Base-by-base conservation (phyloP, 805 yeast genomes). In the Metschnikowia hibisci region DNA sequence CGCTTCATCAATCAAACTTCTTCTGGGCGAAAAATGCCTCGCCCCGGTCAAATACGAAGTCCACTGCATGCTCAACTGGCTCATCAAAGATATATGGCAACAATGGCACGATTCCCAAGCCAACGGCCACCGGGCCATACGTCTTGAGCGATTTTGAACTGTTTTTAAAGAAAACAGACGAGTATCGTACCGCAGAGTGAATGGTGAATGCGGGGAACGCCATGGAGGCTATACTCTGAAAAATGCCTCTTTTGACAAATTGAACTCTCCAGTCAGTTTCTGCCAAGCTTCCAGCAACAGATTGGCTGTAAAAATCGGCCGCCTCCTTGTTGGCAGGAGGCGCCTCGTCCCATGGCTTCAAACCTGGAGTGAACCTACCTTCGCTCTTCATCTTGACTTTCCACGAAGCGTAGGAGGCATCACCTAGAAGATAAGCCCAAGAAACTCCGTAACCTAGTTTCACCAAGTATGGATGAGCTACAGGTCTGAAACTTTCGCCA, bases 141-240 rank as follows among this genome's bases (percentile, higher is more conserved):
- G 80, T 69, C 54, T 76, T 77, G 45, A 86, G 41, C 1, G 64
- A 44, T 43, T 71, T 69, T 36, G 69, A 65, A 40, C 75, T 61
- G 58, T 81, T 79, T 60, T 81, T 81, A 60, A 87, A 78, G 25
- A 80, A 63, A 15, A 66, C 43, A 2, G 87, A 81, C 1, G 88
- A 78, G 57, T 85, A 84, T 51, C 82, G 73, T 32, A 86, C 95
- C 4, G 82, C 69, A 2, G 84, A 73, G 60, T 86, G 95, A 54
- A 86, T 86, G 4, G 95, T 86, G 62, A 85, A 80, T 3, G 95
- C 95, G 8, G 95, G 95, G 32, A 86, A 70, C 12, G 87, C 91
- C 93, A 86, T 87, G 34, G 87, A 80, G 2, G 95, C 95, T 49
- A 87, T 71, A 50, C 84, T 73, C 62, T 86, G 95, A 68, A 86